Evolutionary conservation across 2,329 filamentous ascomycete genomes (phyloP).

Genomic region (Geoglossum cookeanum): DNA sequence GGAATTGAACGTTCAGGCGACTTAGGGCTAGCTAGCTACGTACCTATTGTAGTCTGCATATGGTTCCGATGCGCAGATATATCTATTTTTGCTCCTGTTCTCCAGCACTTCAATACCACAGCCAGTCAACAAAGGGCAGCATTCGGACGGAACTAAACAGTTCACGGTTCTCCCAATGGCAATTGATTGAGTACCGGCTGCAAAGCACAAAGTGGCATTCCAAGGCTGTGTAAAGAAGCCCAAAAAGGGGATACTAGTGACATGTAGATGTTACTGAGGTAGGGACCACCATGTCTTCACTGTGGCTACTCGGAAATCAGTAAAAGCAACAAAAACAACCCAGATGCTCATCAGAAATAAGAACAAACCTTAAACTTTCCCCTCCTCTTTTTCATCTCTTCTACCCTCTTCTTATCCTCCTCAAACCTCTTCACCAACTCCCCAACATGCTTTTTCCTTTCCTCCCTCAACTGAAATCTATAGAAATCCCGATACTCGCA

Average conservation of each 20-base stretch:
- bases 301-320: background rate
- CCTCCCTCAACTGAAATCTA: slow-evolving; percentile 64
- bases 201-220: too few species aligned
- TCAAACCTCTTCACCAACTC: slow-evolving; percentile 55
- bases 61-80: too few species aligned
- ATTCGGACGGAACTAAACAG: too few species aligned
- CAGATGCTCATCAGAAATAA: background rate
- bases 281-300: background rate
- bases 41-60: background rate
- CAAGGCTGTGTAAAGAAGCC: too few species aligned
- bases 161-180: too few species aligned
- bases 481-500: slow-evolving; percentile 57
- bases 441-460: slow-evolving; percentile 54
- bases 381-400: slow-evolving; percentile 48
- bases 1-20: background rate
- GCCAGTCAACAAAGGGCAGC: too few species aligned
- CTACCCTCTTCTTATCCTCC: slow-evolving; percentile 53
- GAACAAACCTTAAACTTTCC: slow-evolving; percentile 23
- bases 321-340: background rate
- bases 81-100: too few species aligned
- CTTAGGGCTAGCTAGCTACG: background rate
- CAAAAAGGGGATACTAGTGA: too few species aligned
- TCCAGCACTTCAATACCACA: too few species aligned
- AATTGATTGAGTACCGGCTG: too few species aligned
- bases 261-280: background rate